Conservation (phyloP, 2,329 filamentous ascomycete genomes). For the Colletotrichum costaricense region DNA sequence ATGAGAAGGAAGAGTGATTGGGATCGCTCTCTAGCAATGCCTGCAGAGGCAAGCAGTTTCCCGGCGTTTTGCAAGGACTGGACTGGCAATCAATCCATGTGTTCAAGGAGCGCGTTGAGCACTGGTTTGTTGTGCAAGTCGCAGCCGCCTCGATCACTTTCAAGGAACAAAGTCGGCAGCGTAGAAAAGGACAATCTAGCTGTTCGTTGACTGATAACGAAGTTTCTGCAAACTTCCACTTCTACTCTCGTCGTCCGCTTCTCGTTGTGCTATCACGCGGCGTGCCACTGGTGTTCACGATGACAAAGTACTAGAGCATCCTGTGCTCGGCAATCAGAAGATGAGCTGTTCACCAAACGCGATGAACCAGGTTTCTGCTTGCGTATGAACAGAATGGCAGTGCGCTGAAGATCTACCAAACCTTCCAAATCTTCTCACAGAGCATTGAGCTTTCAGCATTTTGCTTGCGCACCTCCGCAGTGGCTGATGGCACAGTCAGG, state of each 20-base stretch:
- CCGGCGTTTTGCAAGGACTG: neutral
- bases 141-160: neutral
- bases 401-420: neutral
- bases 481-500: neutral
- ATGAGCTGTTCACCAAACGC: neutral
- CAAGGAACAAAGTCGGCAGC: neutral
- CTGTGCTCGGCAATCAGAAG: neutral
- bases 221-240: neutral
- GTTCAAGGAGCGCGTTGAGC: neutral
- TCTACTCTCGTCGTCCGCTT: neutral
- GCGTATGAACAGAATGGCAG: neutral
- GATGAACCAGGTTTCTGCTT: neutral
- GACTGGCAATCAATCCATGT: neutral
- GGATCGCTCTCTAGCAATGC: neutral
- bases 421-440: too few species aligned
- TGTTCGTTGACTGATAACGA: neutral
- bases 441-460: too few species aligned
- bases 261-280: neutral
- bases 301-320: neutral
- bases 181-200: neutral
- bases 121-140: neutral
- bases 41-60: neutral
- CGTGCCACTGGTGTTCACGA: neutral
- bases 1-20: slow-evolving; percentile 19
- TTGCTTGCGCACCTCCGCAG: neutral